Evolutionary conservation across 2,329 filamentous ascomycete genomes (phyloP).

Genomic region (Hymenoscyphus scutula): DNA sequence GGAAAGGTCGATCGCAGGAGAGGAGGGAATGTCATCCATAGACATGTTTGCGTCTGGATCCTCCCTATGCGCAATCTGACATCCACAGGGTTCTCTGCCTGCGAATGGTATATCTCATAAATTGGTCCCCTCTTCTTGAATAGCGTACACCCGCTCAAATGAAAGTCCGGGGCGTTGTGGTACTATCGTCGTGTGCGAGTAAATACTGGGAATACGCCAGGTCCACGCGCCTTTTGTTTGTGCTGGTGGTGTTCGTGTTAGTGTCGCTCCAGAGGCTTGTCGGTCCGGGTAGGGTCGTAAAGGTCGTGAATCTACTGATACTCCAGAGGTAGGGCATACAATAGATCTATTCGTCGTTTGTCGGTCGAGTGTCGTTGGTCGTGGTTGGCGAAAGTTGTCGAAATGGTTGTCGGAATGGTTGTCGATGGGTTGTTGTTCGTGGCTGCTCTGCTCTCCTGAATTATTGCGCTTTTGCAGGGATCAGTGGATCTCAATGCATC

Average conservation of each 20-base stretch:
- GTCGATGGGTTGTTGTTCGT: conserved; percentile 7
- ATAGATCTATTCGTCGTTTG: conserved; percentile 11
- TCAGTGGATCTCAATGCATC: background rate
- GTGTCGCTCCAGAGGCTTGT: background rate
- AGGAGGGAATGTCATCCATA: conserved; percentile 56
- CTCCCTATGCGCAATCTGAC: conserved; percentile 13
- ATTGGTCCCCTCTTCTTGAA: background rate
- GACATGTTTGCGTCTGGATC: conserved; percentile 14
- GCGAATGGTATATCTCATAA: background rate
- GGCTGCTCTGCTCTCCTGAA: conserved; percentile 16
- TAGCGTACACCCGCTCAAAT: conserved; percentile 13
- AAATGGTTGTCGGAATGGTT: conserved; percentile 4
- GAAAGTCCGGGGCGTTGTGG: conserved; percentile 9
- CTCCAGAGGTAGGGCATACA: conserved; percentile 9
- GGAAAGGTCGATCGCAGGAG: conserved; percentile 55
- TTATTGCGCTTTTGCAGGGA: background rate
- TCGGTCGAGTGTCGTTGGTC: conserved; percentile 3
- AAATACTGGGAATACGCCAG: conserved; percentile 14
- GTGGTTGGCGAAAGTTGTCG: background rate
- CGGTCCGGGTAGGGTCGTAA: conserved; percentile 6
- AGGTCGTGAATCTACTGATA: conserved; percentile 8
- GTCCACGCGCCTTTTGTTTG: conserved; percentile 17
- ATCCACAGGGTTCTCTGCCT: conserved; percentile 8
- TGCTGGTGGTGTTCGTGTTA: conserved; percentile 10
- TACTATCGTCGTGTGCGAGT: conserved; percentile 20